Conservation (phyloP, 345 rosid genomes). For the Euphorbia tirucalli region DNA sequence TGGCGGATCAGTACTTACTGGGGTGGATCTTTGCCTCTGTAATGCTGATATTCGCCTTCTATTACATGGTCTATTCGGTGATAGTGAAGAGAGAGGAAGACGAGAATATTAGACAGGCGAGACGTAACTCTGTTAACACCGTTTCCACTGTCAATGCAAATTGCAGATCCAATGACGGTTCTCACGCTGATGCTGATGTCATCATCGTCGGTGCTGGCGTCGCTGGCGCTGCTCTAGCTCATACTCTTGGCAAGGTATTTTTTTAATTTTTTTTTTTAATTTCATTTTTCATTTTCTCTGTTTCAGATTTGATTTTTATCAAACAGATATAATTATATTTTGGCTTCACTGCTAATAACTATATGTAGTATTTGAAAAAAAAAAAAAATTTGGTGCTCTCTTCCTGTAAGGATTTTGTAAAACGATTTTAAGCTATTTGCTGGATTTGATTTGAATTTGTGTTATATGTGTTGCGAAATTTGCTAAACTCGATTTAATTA, state of each 20-base stretch:
- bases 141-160: constrained; percentile 5
- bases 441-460: not conserved
- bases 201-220: constrained; percentile 29
- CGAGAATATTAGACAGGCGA: not conserved
- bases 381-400: not conserved
- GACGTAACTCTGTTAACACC: constrained; percentile 9
- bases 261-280: not conserved
- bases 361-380: too few species aligned
- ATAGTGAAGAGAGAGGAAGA: constrained; percentile 4
- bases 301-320: not conserved
- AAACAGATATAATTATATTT: too few species aligned
- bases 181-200: constrained; percentile 11
- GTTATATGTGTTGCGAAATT: not conserved
- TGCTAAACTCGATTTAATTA: not conserved
- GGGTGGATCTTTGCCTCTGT: constrained; percentile 20
- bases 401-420: not conserved
- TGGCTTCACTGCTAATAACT: not conserved
- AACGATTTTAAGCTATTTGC: not conserved
- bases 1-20: constrained; percentile 20
- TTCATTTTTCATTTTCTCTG: not conserved
- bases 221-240: constrained; percentile 31
- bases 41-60: constrained; percentile 6
- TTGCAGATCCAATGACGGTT: constrained; percentile 21
- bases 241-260: constrained; percentile 30
- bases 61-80: not conserved